These are phyloP conservation scores for Debaryomyces prosopidis DNA, from an alignment of 805 yeast species.

Conservation along the genomic window DNA sequence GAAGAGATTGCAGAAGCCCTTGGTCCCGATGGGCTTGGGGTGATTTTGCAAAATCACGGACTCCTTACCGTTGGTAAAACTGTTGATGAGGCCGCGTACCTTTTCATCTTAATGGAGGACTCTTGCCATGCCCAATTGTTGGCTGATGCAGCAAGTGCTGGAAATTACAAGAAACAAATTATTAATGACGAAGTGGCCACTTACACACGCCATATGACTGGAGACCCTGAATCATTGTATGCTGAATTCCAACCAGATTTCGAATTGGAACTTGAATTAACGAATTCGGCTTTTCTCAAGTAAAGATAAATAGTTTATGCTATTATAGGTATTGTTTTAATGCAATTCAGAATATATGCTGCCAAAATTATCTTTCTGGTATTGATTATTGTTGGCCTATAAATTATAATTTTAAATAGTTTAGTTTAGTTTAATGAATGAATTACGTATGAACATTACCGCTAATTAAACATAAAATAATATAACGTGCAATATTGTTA, in stretches of 20 bases:
- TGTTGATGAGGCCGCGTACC: slow-evolving; percentile 37
- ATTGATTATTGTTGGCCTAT: no score
- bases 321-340: no score
- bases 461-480: no score
- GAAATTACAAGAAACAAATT: slow-evolving; percentile 7
- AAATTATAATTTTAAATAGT: no score
- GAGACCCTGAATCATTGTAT: slow-evolving; percentile 68
- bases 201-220: slow-evolving; percentile 51
- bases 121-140: slow-evolving; percentile 29
- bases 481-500: no score
- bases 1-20: slow-evolving; percentile 27
- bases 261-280: slow-evolving; percentile 36
- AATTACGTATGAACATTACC: no score
- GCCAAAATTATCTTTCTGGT: no score
- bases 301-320: not conserved
- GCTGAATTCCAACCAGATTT: slow-evolving; percentile 73
- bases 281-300: slow-evolving; percentile 3
- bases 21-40: slow-evolving; percentile 28
- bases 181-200: slow-evolving; percentile 9
- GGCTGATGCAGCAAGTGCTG: slow-evolving; percentile 16
- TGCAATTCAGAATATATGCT: no score
- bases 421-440: no score
- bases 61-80: slow-evolving; percentile 35
- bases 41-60: slow-evolving; percentile 34
- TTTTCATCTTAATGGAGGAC: slow-evolving; percentile 30